Evolutionary conservation across 441 rosid species (phyloP).

Genomic region (Jatropha multifida): DNA sequence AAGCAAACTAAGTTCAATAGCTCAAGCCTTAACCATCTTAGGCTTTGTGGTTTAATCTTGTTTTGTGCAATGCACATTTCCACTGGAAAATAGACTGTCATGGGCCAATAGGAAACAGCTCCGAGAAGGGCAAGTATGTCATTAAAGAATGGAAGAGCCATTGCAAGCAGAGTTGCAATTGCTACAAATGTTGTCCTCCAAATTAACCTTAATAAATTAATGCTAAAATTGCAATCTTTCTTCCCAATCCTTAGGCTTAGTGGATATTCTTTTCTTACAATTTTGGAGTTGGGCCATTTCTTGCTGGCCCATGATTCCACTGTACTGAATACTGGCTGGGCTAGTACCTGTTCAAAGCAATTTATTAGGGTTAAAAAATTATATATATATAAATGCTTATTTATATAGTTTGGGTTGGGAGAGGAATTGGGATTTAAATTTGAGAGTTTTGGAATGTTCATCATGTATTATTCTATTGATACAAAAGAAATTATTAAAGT

Average conservation of each 20-base stretch:
- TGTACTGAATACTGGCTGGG: constrained; percentile 26
- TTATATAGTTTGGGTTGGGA: no score
- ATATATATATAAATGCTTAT: no score
- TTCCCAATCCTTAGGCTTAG: background rate
- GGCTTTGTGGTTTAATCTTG: constrained; percentile 23
- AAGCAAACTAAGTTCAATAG: constrained; percentile 29
- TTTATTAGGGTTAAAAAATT: no score
- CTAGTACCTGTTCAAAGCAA: constrained; percentile 23
- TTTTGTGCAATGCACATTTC: constrained; percentile 31
- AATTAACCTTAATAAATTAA: constrained; percentile 31
- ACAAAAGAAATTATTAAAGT: no score
- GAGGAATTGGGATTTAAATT: no score
- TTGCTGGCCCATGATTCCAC: constrained; percentile 32
- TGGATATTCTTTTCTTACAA: constrained; percentile 17
- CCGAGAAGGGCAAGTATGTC: constrained; percentile 35
- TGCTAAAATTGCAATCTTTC: background rate
- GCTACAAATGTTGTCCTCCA: constrained; percentile 35
- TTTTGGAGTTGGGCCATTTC: constrained; percentile 28
- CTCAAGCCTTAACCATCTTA: constrained; percentile 24
- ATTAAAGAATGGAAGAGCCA: constrained; percentile 38
- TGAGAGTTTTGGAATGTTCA: no score
- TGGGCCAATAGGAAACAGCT: constrained; percentile 32
- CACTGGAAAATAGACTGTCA: constrained; percentile 36
- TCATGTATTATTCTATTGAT: no score
- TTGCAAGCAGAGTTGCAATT: constrained; percentile 25